Evolutionary conservation across 2,329 filamentous ascomycete genomes (phyloP).

Genomic region (Neofusicoccum sp.): DNA sequence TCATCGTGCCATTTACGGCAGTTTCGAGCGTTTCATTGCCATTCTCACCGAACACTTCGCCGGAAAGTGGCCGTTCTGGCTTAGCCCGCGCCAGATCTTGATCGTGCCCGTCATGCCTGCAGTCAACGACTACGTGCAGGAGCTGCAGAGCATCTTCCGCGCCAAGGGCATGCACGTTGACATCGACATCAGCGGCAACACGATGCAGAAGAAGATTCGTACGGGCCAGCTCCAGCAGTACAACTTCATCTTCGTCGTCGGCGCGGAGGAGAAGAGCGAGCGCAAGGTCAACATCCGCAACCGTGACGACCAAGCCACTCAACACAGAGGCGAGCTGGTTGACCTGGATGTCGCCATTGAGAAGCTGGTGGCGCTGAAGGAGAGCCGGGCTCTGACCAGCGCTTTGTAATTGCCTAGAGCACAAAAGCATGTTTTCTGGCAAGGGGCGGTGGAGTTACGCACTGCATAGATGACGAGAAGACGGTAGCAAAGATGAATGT

Average conservation of each 20-base stretch:
- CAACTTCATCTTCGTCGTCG: conserved; percentile 77
- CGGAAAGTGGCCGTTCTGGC: conserved; percentile 88
- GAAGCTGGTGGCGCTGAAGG: conserved; percentile 50
- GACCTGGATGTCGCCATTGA: conserved; percentile 58
- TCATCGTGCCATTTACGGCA: conserved; percentile 75
- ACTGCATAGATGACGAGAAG: conserved; percentile 8
- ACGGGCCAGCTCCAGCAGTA: conserved; percentile 77
- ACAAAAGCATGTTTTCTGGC: conserved; percentile 2
- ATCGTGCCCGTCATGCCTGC: conserved; percentile 75
- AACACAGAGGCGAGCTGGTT: conserved; percentile 61
- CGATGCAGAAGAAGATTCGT: conserved; percentile 85
- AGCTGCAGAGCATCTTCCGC: conserved; percentile 68
- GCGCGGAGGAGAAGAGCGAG: conserved; percentile 59
- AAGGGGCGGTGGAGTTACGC: conserved; percentile 1
- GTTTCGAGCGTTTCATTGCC: conserved; percentile 67
- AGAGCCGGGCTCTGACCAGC: conserved; percentile 41
- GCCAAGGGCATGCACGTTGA: conserved; percentile 68
- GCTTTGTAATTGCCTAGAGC: conserved; percentile 22
- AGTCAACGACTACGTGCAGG: conserved; percentile 69
- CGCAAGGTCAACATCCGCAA: conserved; percentile 64
- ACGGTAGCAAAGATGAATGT: neutral
- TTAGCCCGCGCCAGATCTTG: conserved; percentile 77
- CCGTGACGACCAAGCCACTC: conserved; percentile 60
- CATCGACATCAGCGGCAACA: conserved; percentile 71
- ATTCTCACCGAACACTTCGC: conserved; percentile 82